phyloP scores from a whole-genome alignment of 768 basidiomycete genomes.

The Sarcodon sp. region DNA sequence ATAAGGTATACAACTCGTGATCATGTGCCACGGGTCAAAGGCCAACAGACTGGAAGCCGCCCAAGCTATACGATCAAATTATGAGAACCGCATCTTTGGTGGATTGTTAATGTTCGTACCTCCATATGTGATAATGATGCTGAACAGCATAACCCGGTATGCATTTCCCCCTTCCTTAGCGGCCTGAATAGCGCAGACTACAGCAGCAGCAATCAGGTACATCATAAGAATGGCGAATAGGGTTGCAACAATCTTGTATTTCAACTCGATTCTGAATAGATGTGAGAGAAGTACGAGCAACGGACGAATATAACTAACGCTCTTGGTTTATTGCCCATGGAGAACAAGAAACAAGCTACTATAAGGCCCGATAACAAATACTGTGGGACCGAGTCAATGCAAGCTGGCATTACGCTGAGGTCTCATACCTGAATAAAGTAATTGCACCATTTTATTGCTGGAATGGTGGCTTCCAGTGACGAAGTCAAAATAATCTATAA shows the following conservation, averaged over 20 bases:
- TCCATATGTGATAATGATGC: constrained; percentile 78
- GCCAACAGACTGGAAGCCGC: constrained; percentile 55
- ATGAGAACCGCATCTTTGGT: constrained; percentile 1
- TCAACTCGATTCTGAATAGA: constrained; percentile 51
- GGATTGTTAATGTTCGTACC: constrained; percentile 19
- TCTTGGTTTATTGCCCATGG: constrained; percentile 91
- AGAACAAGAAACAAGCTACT: constrained; percentile 84
- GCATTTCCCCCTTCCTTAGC: constrained; percentile 50
- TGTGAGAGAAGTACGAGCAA: background rate
- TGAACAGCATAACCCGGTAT: constrained; percentile 72
- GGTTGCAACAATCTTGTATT: constrained; percentile 73
- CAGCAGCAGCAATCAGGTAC: constrained; percentile 75
- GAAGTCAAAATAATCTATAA: constrained; percentile 74
- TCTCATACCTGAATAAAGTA: constrained; percentile 52
- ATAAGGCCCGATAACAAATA: constrained; percentile 78
- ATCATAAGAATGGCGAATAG: constrained; percentile 67
- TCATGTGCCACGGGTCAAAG: constrained; percentile 92
- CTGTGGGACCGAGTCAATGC: constrained; percentile 20
- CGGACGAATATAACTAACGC: constrained; percentile 35
- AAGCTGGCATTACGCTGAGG: background rate
- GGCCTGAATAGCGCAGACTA: constrained; percentile 70
- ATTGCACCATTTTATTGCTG: constrained; percentile 61
- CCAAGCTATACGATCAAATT: constrained; percentile 21
- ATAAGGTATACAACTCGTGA: constrained; percentile 87
- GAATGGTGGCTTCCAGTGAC: constrained; percentile 66